These are phyloP conservation scores for Canavalia ensiformis DNA, from an alignment of 306 rosid genomes.

Conservation along the genomic window DNA sequence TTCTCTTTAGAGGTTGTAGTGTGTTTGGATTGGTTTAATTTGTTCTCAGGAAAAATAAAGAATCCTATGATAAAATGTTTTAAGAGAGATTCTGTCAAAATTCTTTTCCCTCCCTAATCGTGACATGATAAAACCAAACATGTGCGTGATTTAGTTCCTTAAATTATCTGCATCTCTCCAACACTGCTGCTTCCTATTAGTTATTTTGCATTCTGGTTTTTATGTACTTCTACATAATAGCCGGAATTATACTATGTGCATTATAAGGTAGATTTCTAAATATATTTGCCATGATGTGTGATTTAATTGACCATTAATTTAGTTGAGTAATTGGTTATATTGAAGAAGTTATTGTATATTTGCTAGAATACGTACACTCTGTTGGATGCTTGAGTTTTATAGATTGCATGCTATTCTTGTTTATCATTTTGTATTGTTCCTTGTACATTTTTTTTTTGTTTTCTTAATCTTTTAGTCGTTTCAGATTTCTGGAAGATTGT, in stretches of 20 bases:
- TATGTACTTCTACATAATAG: not conserved
- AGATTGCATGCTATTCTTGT: conserved; percentile 34
- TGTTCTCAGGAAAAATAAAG: not conserved
- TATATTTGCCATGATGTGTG: conserved; percentile 23
- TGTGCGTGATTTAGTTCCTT: conserved; percentile 4
- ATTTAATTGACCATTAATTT: conserved; percentile 23
- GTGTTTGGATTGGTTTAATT: conserved; percentile 18
- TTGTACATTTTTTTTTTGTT: not conserved
- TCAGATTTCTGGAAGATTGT: conserved; percentile 90
- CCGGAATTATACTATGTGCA: not conserved
- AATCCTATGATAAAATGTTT: not conserved
- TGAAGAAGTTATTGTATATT: conserved; percentile 5
- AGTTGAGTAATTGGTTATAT: not conserved
- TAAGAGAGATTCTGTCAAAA: conserved; percentile 23
- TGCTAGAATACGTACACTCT: not conserved
- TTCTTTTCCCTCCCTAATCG: not conserved
- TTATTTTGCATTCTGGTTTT: conserved; percentile 26
- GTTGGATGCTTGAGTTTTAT: conserved; percentile 31
- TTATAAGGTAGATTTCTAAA: conserved; percentile 28
- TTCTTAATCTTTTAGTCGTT: not conserved
- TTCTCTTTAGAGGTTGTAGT: conserved; percentile 23
- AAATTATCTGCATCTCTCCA: conserved; percentile 25
- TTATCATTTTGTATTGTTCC: conserved; percentile 25
- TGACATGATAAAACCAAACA: conserved; percentile 20
- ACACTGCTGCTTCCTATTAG: not conserved